phyloP scores from a whole-genome alignment of 192 early-diverging fungal species.

The Diversispora eburnea region DNA sequence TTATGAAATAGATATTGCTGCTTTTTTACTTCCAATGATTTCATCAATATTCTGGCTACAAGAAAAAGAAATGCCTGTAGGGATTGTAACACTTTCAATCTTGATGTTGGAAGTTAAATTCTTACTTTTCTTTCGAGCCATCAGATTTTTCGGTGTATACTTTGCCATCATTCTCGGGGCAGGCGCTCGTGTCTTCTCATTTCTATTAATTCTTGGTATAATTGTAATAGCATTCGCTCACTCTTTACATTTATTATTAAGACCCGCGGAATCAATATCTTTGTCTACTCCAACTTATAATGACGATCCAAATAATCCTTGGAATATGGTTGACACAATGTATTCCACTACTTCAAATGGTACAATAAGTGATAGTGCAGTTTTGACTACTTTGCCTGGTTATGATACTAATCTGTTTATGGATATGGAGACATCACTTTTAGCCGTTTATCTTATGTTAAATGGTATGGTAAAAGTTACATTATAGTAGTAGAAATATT shows the following conservation, averaged over 20 bases:
- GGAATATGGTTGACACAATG: not conserved
- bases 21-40: not conserved
- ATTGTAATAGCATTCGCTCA: conserved; percentile 6
- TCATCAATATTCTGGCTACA: not conserved
- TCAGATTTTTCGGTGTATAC: conserved; percentile 4
- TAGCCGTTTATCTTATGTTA: not conserved
- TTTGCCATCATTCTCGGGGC: conserved; percentile 3
- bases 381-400: not conserved
- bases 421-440: not conserved
- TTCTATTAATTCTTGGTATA: not conserved
- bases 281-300: not conserved
- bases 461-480: not conserved
- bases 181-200: conserved; percentile 7
- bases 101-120: not conserved
- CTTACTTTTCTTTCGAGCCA: not conserved
- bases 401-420: conserved; percentile 9
- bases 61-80: not conserved
- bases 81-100: not conserved
- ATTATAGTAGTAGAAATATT: not conserved
- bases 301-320: conserved; percentile 24
- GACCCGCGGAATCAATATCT: not conserved
- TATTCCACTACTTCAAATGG: not conserved
- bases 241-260: not conserved
- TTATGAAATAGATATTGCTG: not conserved
- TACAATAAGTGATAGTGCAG: not conserved